A percentile compares a stretch with the other conserved stretches of the same genome.
phyloP scores from a whole-genome alignment of 75 land plant genomes.

The Pinus taeda region DNA sequence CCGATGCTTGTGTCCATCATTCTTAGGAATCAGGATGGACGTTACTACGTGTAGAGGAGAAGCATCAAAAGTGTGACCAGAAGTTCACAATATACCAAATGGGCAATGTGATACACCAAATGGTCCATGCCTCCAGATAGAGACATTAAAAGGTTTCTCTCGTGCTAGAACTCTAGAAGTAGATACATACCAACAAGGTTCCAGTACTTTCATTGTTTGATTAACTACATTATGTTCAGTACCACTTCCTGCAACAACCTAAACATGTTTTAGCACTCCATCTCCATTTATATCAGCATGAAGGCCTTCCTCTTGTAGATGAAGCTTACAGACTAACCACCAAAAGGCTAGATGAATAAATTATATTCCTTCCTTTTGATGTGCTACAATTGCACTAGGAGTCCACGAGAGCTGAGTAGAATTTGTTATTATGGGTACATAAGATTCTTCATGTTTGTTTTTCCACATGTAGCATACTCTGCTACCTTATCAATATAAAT shows the following conservation, averaged over 20 bases:
- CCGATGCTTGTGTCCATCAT: constrained; percentile 79
- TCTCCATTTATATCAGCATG: too few species aligned
- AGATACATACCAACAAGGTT: constrained; percentile 95
- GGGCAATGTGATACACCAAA: constrained; percentile 45
- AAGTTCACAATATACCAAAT: constrained; percentile 58
- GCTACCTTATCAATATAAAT: too few species aligned
- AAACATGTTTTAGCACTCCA: background rate
- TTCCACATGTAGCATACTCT: too few species aligned
- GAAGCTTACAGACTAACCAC: too few species aligned
- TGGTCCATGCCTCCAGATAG: constrained; percentile 73
- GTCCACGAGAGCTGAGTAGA: too few species aligned
- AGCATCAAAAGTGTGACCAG: constrained; percentile 39
- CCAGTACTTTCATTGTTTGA: constrained; percentile 82
- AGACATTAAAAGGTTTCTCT: constrained; percentile 90
- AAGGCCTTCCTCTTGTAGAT: too few species aligned
- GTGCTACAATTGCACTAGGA: too few species aligned
- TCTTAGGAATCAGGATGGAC: constrained; percentile 70
- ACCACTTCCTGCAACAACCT: constrained; percentile 97
- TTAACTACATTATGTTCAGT: constrained; percentile 71
- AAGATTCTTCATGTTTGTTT: too few species aligned
- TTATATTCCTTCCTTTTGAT: too few species aligned
- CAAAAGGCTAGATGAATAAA: too few species aligned
- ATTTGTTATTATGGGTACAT: too few species aligned
- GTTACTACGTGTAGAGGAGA: constrained; percentile 75
- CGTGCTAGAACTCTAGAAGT: constrained; percentile 95